A percentile compares a stretch with the other conserved stretches of the same genome.
These are phyloP conservation scores for Hanseniaspora lachancei DNA, from an alignment of 805 yeast species.

Conservation along the genomic window DNA sequence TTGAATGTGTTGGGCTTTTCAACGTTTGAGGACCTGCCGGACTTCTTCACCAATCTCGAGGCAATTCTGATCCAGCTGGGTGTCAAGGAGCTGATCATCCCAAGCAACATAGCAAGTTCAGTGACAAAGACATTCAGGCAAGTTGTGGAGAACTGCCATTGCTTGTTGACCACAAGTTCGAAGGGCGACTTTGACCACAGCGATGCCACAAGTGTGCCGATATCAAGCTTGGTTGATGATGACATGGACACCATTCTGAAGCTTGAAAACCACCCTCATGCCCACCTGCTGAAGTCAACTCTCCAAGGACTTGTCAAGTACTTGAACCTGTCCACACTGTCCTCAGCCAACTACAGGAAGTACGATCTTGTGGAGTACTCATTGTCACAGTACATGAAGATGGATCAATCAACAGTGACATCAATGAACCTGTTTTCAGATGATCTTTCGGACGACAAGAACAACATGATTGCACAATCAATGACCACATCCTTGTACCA, in stretches of 20 bases:
- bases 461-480: constrained; percentile 30
- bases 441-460: constrained; percentile 16
- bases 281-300: background rate
- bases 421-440: constrained; percentile 77
- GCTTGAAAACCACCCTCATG: constrained; percentile 12
- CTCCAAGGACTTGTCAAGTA: constrained; percentile 49
- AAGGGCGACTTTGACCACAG: constrained; percentile 45
- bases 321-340: constrained; percentile 34
- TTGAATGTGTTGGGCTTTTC: constrained; percentile 50
- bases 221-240: constrained; percentile 52
- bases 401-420: constrained; percentile 79
- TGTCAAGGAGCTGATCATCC: constrained; percentile 68
- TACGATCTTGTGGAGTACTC: constrained; percentile 53
- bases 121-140: constrained; percentile 55
- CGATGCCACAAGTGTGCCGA: constrained; percentile 59
- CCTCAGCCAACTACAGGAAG: constrained; percentile 35
- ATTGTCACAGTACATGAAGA: constrained; percentile 68
- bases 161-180: constrained; percentile 51
- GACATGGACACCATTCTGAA: constrained; percentile 3
- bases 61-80: constrained; percentile 78
- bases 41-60: constrained; percentile 61
- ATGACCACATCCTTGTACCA: constrained; percentile 52
- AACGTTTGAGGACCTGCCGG: constrained; percentile 80
- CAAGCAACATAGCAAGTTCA: constrained; percentile 23
- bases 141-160: constrained; percentile 65